Evolutionary conservation across 73 alveolate species (phyloP).

Genomic region (Paramecium sexaurelia): DNA sequence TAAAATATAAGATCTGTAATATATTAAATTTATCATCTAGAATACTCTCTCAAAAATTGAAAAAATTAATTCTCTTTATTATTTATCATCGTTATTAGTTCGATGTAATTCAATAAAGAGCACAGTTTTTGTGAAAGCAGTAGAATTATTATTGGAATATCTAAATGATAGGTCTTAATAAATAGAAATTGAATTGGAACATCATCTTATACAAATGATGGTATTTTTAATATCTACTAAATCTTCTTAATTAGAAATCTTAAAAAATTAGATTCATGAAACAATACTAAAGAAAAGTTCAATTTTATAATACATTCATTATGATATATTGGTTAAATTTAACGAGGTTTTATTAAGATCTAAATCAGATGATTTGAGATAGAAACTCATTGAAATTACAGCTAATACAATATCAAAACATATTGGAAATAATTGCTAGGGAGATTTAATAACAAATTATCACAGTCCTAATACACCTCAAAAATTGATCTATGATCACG

Average conservation of each 20-base stretch:
- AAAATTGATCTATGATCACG: slow-evolving; percentile 29
- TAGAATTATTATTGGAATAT: slow-evolving; percentile 1
- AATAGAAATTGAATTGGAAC: not conserved
- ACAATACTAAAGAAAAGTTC: not conserved
- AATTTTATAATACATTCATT: slow-evolving; percentile 8
- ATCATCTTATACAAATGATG: slow-evolving; percentile 8
- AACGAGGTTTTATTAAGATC: not conserved
- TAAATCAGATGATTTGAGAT: not conserved
- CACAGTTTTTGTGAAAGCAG: not conserved
- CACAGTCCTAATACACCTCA: slow-evolving; percentile 57
- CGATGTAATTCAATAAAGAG: slow-evolving; percentile 13
- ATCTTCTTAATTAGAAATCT: not conserved
- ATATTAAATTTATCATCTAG: not conserved
- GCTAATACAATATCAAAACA: slow-evolving; percentile 18
- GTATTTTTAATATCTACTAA: slow-evolving; percentile 26
- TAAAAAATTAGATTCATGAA: not conserved
- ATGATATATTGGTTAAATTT: slow-evolving; percentile 54
- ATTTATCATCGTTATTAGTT: slow-evolving; percentile 35
- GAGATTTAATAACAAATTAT: not conserved
- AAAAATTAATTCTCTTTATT: slow-evolving; percentile 36
- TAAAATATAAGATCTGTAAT: slow-evolving; percentile 43
- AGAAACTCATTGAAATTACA: slow-evolving; percentile 40
- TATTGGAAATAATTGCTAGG: not conserved
- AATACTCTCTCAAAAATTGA: slow-evolving; percentile 19
- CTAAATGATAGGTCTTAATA: not conserved